Percentiles rank a stretch among this genome's conserved stretches.
These are phyloP conservation scores for Penicillium bialowiezense DNA, from an alignment of 495 filamentous ascomycete genomes.

Conservation along the genomic window DNA sequence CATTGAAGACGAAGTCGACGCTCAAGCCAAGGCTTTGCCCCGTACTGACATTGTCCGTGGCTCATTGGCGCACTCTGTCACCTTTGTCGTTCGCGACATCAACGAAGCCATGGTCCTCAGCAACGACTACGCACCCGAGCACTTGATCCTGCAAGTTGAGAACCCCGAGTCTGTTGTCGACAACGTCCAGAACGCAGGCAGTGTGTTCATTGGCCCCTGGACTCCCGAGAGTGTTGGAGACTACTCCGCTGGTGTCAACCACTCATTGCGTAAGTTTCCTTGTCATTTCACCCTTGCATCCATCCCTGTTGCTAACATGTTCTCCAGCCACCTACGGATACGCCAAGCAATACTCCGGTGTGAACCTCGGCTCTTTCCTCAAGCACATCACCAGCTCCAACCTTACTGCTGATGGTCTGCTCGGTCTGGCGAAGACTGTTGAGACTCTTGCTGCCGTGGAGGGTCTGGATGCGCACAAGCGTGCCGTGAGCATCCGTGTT, in stretches of 20 bases:
- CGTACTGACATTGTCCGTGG: conserved; percentile 89
- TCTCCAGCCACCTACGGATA: conserved; percentile 88
- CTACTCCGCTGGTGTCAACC: conserved; percentile 96
- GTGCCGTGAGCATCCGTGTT: conserved; percentile 86
- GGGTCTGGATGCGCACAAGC: conserved; percentile 88
- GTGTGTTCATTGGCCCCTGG: conserved; percentile 93
- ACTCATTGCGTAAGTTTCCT: conserved; percentile 79
- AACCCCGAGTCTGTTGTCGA: conserved; percentile 68
- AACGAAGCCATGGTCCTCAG: conserved; percentile 82
- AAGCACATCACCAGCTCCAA: conserved; percentile 96
- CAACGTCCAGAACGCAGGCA: conserved; percentile 88
- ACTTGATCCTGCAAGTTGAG: conserved; percentile 86
- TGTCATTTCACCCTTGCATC: no score
- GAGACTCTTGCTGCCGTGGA: conserved; percentile 94
- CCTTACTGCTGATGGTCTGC: conserved; percentile 78
- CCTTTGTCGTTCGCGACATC: conserved; percentile 74
- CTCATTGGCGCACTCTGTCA: conserved; percentile 88
- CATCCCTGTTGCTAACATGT: conserved; percentile 15
- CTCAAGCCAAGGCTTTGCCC: conserved; percentile 83
- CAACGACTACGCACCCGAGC: conserved; percentile 96
- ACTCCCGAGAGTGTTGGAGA: conserved; percentile 96
- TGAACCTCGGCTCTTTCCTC: conserved; percentile 90
- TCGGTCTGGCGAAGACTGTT: conserved; percentile 80
- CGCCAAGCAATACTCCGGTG: conserved; percentile 95
- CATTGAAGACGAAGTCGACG: conserved; percentile 88